These are phyloP conservation scores for Eragrostis curvula DNA, from an alignment of 176 grass and related monocot genomes.

Conservation along the genomic window DNA sequence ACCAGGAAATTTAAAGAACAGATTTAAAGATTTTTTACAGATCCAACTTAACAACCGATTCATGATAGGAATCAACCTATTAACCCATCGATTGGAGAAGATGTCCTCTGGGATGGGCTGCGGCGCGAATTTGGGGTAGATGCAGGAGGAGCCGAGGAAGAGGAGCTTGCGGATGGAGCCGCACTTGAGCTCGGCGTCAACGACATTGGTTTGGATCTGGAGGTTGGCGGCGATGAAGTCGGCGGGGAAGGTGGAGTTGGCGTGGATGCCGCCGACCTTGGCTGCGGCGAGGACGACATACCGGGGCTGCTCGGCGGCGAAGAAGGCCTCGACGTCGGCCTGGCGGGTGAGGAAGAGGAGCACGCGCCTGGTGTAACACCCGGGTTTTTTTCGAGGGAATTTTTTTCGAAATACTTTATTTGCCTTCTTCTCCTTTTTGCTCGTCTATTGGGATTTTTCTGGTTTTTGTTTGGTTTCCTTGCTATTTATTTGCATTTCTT, in stretches of 20 bases:
- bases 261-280: slow-evolving; percentile 89
- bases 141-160: slow-evolving; percentile 89
- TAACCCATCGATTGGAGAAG: no score
- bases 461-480: no score
- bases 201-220: slow-evolving; percentile 88
- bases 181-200: slow-evolving; percentile 66
- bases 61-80: no score
- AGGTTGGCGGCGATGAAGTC: slow-evolving; percentile 87
- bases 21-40: no score
- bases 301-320: slow-evolving; percentile 62
- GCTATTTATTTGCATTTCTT: no score
- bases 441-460: no score
- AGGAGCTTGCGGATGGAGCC: slow-evolving; percentile 78
- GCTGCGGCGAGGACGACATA: slow-evolving; percentile 78
- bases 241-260: slow-evolving; percentile 77
- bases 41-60: no score
- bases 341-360: slow-evolving; percentile 74
- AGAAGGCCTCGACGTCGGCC: slow-evolving; percentile 74
- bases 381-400: no score
- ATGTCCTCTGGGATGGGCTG: slow-evolving; percentile 76
- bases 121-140: slow-evolving; percentile 84
- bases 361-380: no score
- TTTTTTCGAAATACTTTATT: no score
- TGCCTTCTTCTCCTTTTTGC: no score
- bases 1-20: no score